phyloP scores from a whole-genome alignment of 1,284 basidiomycete genomes.

The Cystobasidiaceae sp. region DNA sequence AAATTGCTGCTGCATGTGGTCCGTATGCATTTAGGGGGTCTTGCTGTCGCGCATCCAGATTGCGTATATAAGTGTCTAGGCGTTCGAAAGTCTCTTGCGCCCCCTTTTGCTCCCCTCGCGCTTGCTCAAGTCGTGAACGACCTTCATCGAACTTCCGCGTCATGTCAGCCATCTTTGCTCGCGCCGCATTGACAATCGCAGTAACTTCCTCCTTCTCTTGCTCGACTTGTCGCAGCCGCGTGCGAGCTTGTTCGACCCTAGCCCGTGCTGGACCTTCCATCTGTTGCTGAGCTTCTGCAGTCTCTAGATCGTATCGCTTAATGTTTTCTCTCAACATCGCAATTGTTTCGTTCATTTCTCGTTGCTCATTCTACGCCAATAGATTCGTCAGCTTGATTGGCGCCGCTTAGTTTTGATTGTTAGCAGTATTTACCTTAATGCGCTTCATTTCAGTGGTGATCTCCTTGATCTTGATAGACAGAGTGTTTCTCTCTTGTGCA shows the following conservation, averaged over 20 bases:
- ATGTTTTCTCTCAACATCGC: too few species aligned
- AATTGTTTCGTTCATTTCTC: constrained; percentile 11
- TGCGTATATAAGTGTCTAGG: not conserved
- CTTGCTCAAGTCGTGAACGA: not conserved
- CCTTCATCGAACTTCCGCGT: not conserved
- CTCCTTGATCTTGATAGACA: constrained; percentile 53
- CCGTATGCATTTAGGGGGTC: constrained; percentile 22
- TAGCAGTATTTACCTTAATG: constrained; percentile 57
- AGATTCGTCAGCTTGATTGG: constrained; percentile 42
- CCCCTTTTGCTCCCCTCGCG: not conserved
- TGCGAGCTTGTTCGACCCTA: not conserved
- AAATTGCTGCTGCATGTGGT: not conserved
- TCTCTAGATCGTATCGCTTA: not conserved
- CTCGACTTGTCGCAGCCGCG: constrained; percentile 37
- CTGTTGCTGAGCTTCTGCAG: not conserved
- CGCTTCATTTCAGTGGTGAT: constrained; percentile 55
- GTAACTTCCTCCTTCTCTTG: constrained; percentile 25
- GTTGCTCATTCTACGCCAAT: not conserved
- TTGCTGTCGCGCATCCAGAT: not conserved
- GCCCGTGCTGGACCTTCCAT: not conserved
- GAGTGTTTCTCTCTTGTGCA: not conserved
- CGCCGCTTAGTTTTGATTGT: too few species aligned
- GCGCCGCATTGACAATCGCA: not conserved
- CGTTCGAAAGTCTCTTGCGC: not conserved
- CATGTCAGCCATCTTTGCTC: not conserved